These are phyloP conservation scores for Rosa persica DNA, from an alignment of 306 rosid genomes.

Conservation along the genomic window DNA sequence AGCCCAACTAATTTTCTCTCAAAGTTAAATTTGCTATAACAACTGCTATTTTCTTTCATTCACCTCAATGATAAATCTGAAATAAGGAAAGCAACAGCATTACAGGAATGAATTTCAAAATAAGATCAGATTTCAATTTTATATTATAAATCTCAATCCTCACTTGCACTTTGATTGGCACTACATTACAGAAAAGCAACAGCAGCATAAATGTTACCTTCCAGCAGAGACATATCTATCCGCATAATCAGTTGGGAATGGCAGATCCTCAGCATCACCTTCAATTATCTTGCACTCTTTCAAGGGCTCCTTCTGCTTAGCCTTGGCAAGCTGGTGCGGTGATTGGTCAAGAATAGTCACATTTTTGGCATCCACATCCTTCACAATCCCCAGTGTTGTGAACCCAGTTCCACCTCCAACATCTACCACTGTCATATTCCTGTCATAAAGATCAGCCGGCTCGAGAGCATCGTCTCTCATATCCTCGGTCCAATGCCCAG, in stretches of 20 bases:
- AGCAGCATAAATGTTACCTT: constrained; percentile 44
- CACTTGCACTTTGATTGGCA: not conserved
- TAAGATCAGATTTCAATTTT: not conserved
- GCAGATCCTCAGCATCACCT: constrained; percentile 91
- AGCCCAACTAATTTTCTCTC: not conserved
- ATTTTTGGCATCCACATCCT: constrained; percentile 87
- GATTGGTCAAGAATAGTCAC: constrained; percentile 93
- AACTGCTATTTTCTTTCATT: not conserved
- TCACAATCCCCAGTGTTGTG: constrained; percentile 83
- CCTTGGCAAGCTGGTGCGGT: constrained; percentile 97
- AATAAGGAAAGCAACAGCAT: not conserved
- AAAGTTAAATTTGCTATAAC: not conserved
- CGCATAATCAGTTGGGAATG: constrained; percentile 77
- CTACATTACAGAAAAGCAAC: not conserved
- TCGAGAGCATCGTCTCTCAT: constrained; percentile 95
- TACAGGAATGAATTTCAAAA: not conserved
- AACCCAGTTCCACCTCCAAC: constrained; percentile 96
- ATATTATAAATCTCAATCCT: constrained; percentile 3
- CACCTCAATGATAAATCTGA: not conserved
- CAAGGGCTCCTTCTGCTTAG: constrained; percentile 78
- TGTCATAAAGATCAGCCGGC: constrained; percentile 73
- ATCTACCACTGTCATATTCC: constrained; percentile 79
- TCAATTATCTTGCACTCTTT: constrained; percentile 80
- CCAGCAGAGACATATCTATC: constrained; percentile 96
- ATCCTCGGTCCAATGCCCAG: constrained; percentile 96